Conservation (phyloP, 371 early-diverging fungal species). For the Mucor saturninus region DNA sequence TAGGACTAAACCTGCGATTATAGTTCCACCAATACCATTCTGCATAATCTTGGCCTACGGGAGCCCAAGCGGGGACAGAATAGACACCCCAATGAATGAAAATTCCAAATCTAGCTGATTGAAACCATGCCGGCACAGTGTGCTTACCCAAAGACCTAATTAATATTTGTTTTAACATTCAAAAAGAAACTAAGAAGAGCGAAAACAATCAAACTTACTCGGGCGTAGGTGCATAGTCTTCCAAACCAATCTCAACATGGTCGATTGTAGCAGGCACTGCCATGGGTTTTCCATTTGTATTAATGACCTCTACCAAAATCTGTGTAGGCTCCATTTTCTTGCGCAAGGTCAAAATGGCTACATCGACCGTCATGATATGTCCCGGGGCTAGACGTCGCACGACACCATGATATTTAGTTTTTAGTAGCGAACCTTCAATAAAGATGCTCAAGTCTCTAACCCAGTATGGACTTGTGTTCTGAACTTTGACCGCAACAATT, state of each 20-base stretch:
- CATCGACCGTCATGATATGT: slow-evolving; percentile 14
- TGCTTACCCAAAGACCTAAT: slow-evolving; percentile 29
- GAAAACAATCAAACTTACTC: not conserved
- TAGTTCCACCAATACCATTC: slow-evolving; percentile 52
- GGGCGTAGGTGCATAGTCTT: not conserved
- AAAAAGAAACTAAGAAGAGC: too few species aligned
- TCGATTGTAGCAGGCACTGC: not conserved
- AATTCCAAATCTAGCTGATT: slow-evolving; percentile 41
- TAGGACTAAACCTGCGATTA: slow-evolving; percentile 28
- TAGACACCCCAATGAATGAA: slow-evolving; percentile 49
- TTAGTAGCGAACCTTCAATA: slow-evolving; percentile 14
- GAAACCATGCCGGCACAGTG: slow-evolving; percentile 35
- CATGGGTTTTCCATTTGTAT: not conserved
- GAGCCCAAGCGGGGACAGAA: slow-evolving; percentile 43
- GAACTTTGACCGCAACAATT: slow-evolving; percentile 19
- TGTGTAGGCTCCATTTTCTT: slow-evolving; percentile 2
- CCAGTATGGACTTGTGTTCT: slow-evolving; percentile 26
- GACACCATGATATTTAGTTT: slow-evolving; percentile 14
- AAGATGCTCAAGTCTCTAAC: slow-evolving; percentile 10
- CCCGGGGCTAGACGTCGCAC: slow-evolving; percentile 22
- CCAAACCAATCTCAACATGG: slow-evolving; percentile 6
- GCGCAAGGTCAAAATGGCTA: slow-evolving; percentile 7
- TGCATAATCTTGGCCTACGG: slow-evolving; percentile 35
- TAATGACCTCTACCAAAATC: not conserved
- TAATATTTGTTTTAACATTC: not conserved